Evolutionary conservation across 345 rosid genomes (phyloP).

Genomic region (Pistacia atlantica): DNA sequence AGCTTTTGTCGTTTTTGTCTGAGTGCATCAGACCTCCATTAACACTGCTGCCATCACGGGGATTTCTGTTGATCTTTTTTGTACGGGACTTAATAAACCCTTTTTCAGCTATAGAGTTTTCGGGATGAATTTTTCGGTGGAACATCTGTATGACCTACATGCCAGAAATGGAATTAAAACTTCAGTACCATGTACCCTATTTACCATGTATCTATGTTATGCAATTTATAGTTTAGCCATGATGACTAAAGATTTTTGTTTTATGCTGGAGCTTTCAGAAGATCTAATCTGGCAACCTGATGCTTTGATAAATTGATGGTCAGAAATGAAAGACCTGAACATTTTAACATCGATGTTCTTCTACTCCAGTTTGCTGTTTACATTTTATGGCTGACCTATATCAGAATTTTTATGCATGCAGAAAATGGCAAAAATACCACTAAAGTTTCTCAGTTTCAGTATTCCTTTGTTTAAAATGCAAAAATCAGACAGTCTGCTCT

Average conservation of each 20-base stretch:
- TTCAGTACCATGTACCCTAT: not conserved
- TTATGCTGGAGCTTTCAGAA: not conserved
- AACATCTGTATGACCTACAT: constrained; percentile 40
- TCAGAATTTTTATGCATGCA: constrained; percentile 1
- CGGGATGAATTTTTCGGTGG: constrained; percentile 79
- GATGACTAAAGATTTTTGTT: not conserved
- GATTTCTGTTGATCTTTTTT: constrained; percentile 28
- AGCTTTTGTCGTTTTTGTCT: constrained; percentile 31
- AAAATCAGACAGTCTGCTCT: not conserved
- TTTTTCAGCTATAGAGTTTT: constrained; percentile 39
- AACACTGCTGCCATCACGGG: constrained; percentile 18
- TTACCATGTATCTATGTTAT: not conserved
- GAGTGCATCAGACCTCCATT: constrained; percentile 28
- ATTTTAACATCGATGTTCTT: not conserved
- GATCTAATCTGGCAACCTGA: not conserved
- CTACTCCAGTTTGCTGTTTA: not conserved
- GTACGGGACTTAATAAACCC: constrained; percentile 20
- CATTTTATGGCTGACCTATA: not conserved
- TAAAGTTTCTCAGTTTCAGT: not conserved
- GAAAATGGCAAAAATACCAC: constrained; percentile 7
- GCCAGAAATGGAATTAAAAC: too few species aligned
- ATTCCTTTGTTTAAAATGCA: not conserved
- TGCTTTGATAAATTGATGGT: not conserved
- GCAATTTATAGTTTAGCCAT: not conserved
- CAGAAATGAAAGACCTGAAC: constrained; percentile 8